Base-by-base conservation (phyloP, 306 rosid genomes). In the Trifolium dubium region DNA sequence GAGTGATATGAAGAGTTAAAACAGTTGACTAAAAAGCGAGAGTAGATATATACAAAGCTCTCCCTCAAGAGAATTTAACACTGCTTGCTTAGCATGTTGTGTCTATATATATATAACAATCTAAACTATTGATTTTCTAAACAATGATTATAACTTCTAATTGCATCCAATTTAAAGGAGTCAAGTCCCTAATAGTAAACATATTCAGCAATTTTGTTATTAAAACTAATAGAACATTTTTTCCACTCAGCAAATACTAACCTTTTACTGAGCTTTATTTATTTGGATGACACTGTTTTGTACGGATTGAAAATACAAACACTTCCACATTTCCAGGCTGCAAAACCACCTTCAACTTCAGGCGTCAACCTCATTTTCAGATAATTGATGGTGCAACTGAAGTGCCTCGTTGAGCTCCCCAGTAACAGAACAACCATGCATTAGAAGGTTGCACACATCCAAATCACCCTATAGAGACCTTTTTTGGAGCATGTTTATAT, bases 391-490 rank as follows among this genome's bases (percentile, higher is more conserved):
- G 14, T 75, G 83, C 86, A 88, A 80, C 69, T 74, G 77, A 56
- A 86, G 69, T 15, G 85, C 89, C 71, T 54, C 78, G 74, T 76
- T 39, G 53, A 76, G 72, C 79, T 85, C 80, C 61, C 92, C 86
- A 69, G 64, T 77, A 32, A 84, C 81, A 75, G 86, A 80, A 50
- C 85, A 86, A 39, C 92, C 88, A 49, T 67, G 47, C 72, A 80
- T 81, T 29, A 86, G 58, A 77, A 87, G 85, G 77, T 78, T 73
- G 71, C 83, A 83, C 17, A 86, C 91, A 73, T 80, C 58, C 59
- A 73, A 67, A 77, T 84, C 90, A 79, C 89, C 91, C 72, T 81
- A 85, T 77, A 86, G 47, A 66, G 23, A 23, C 23, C 87, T 88
- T 71, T 79, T 83, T 64, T 82, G 31, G 82, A 84, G 83, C 87